Conservation (phyloP, 768 basidiomycete genomes). For the Boletus eberwhitei region DNA sequence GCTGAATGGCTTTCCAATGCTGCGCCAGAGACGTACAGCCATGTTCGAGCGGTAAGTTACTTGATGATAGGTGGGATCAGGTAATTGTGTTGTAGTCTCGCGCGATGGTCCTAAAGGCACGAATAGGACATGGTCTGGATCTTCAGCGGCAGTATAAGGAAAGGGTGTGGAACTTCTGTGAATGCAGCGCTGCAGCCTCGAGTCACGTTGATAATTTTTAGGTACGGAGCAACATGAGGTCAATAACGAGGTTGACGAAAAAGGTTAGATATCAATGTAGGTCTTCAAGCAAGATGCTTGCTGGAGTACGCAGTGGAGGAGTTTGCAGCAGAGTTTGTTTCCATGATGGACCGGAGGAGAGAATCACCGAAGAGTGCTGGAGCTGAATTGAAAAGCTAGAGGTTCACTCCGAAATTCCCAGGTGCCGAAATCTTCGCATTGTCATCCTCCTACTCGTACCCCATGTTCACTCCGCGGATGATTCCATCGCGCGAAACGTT, state of each 20-base stretch:
- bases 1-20: no score
- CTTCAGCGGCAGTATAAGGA: conserved; percentile 64
- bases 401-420: neutral
- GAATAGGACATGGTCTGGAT: conserved; percentile 84
- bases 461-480: neutral
- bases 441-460: no score
- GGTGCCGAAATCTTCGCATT: neutral
- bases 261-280: no score
- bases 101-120: conserved; percentile 70
- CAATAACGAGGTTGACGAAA: conserved; percentile 1
- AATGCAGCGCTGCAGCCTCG: conserved; percentile 21
- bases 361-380: conserved; percentile 86
- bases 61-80: no score
- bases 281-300: conserved; percentile 92
- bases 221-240: conserved; percentile 47
- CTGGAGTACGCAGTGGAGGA: conserved; percentile 64
- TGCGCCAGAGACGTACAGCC: no score
- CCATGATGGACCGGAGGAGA: conserved; percentile 63
- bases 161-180: conserved; percentile 55
- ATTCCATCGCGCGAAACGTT: neutral
- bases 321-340: conserved; percentile 57
- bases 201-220: conserved; percentile 85
- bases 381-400: conserved; percentile 39
- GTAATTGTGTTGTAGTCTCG: conserved; percentile 68
- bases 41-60: no score